Conservation (phyloP, 352 stramenopile genomes). For the Pythium sp. region DNA sequence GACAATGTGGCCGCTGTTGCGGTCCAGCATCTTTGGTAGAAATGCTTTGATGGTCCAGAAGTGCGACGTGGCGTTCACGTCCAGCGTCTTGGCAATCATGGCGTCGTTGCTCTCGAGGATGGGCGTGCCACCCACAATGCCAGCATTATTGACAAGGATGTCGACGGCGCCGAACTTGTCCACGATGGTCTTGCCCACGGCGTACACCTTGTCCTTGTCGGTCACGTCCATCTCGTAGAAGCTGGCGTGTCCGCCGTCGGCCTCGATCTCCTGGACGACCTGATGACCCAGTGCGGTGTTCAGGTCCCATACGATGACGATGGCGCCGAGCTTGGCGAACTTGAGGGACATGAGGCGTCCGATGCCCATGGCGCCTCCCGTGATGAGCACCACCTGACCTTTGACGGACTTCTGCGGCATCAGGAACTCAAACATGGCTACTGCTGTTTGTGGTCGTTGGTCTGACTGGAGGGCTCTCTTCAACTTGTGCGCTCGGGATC, state of each 20-base stretch:
- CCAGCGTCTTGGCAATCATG: too few species aligned
- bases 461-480: neutral
- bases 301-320: constrained; percentile 41
- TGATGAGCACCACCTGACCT: constrained; percentile 53
- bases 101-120: too few species aligned
- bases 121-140: constrained; percentile 42
- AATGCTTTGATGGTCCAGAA: too few species aligned
- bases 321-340: constrained; percentile 35
- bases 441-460: neutral
- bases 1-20: too few species aligned
- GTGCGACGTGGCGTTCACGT: too few species aligned
- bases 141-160: constrained; percentile 52
- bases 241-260: constrained; percentile 18
- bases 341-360: constrained; percentile 36
- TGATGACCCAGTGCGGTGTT: constrained; percentile 26
- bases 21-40: too few species aligned
- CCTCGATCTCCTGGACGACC: constrained; percentile 34
- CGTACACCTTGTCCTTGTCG: constrained; percentile 29
- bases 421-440: neutral
- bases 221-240: constrained; percentile 39
- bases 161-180: constrained; percentile 32
- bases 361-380: constrained; percentile 52
- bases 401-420: constrained; percentile 35
- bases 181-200: constrained; percentile 29
- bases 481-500: neutral